Evolutionary conservation across 345 rosid species (phyloP), one percentile per base, ranked within the genome.

Genomic region (Eucalyptus albens): DNA sequence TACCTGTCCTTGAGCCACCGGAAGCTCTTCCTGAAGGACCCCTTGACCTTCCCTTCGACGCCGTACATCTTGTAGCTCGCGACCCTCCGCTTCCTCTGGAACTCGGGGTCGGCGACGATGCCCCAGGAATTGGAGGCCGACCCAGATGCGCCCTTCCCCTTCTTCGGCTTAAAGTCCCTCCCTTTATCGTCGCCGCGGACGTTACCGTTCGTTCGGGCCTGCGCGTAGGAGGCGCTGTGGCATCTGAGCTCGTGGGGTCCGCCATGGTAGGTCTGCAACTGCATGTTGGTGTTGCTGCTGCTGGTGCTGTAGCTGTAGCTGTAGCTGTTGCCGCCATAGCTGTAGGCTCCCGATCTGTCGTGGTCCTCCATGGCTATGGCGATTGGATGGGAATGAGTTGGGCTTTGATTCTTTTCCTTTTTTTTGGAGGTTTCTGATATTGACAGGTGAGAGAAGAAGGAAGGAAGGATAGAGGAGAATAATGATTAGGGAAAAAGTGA

Each of bases 11-110:
- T 97, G 53, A 97, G 95, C 99, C 99, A 97, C 91, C 99, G 91
- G 87, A 97, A 93, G 87, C 99, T 96, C 92, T 94, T 97, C 93
- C 96, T 92, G 87, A 97, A 94, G 27, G 96, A 93, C 55, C 97
- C 97, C 90, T 96, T 97, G 92, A 96, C 96, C 91, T 96, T 96
- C 15, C 98, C 99, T 89, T 97, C 97, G 69, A 93, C 97, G 86
- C 96, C 92, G 91, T 97, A 97, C 99, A 94, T 96, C 93, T 96
- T 97, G 60, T 97, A 97, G 91, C 97, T 93, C 31, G 99, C 98
- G 87, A 97, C 98, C 93, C 99, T 93, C 93, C 92, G 96, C 95
- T 94, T 97, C 96, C 99, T 93, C 89, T 93, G 96, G 62, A 97
- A 93, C 91, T 97, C 99, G 67, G 97, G 99, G 90, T 97, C 99